phyloP scores from a whole-genome alignment of 2,329 filamentous ascomycete genomes.

The Fusarium zealandicum region DNA sequence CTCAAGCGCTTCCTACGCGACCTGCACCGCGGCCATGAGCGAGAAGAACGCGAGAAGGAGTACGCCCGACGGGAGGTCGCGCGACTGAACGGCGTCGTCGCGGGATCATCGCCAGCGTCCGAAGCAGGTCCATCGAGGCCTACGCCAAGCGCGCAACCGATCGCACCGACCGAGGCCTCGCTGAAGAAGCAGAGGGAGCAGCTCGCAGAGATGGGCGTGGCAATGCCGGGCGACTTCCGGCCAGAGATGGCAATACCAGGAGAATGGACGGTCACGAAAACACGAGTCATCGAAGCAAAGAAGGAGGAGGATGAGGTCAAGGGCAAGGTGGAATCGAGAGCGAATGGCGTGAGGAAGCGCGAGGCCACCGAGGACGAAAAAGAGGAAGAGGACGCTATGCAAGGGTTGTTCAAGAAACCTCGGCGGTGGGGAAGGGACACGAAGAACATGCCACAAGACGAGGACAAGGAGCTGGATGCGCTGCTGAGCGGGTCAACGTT shows the following conservation, averaged over 20 bases:
- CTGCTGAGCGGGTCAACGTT: slow-evolving; percentile 55
- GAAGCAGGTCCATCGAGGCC: slow-evolving; percentile 38
- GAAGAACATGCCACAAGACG: slow-evolving; percentile 56
- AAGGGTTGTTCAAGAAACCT: slow-evolving; percentile 66
- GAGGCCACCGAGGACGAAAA: slow-evolving; percentile 66
- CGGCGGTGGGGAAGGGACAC: slow-evolving; percentile 62
- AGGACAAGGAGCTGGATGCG: slow-evolving; percentile 67
- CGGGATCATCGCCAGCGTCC: slow-evolving; percentile 51
- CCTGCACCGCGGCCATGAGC: slow-evolving; percentile 84
- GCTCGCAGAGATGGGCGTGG: slow-evolving; percentile 84
- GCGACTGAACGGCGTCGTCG: slow-evolving; percentile 79
- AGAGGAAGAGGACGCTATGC: slow-evolving; percentile 66
- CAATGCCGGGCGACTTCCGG: slow-evolving; percentile 79
- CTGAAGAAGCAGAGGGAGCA: slow-evolving; percentile 86
- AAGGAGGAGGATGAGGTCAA: slow-evolving; percentile 51
- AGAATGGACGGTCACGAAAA: slow-evolving; percentile 80
- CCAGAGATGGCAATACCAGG: slow-evolving; percentile 86
- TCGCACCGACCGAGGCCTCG: slow-evolving; percentile 61
- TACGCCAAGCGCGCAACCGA: slow-evolving; percentile 9
- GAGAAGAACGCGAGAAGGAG: slow-evolving; percentile 81
- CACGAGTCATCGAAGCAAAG: slow-evolving; percentile 62
- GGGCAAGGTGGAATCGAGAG: slow-evolving; percentile 55
- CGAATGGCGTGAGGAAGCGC: slow-evolving; percentile 68
- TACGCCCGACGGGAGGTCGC: slow-evolving; percentile 85
- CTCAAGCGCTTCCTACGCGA: slow-evolving; percentile 91